Percentiles rank a stretch among this genome's conserved stretches.
These are phyloP conservation scores for Tieghemiomyces parasiticus DNA, from an alignment of 192 early-diverging fungal genomes.

Conservation along the genomic window DNA sequence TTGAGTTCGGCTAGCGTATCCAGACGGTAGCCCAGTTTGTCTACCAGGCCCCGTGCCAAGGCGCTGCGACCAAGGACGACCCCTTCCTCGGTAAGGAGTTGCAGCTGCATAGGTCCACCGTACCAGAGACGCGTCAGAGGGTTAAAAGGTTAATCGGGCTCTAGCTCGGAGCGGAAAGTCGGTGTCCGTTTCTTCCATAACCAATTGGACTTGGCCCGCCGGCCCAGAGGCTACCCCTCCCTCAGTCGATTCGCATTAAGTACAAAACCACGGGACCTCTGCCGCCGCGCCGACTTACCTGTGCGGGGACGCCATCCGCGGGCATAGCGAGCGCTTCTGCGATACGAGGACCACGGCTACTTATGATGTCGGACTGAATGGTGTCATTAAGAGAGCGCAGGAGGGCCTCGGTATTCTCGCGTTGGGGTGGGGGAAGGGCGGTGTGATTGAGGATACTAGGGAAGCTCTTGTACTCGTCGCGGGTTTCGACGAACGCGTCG, in stretches of 20 bases:
- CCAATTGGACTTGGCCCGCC: too few relatives aligned
- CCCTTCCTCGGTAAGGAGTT: slow-evolving; percentile 40
- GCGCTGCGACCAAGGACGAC: slow-evolving; percentile 35
- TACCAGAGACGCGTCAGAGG: too few relatives aligned
- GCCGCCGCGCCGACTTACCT: slow-evolving; percentile 27
- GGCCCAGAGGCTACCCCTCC: too few relatives aligned
- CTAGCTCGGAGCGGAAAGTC: too few relatives aligned
- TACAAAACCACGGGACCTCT: too few relatives aligned
- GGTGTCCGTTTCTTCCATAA: too few relatives aligned
- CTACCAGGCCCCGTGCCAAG: slow-evolving; percentile 33
- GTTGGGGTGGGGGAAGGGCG: slow-evolving; percentile 31
- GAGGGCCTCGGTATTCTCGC: slow-evolving; percentile 36
- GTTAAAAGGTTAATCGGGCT: too few relatives aligned
- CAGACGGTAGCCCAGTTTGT: slow-evolving; percentile 31
- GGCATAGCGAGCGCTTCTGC: neutral
- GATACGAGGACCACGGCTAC: slow-evolving; percentile 16
- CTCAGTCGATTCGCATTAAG: too few relatives aligned
- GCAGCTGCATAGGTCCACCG: too few relatives aligned
- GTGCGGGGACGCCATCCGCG: slow-evolving; percentile 12
- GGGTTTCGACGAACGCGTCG: slow-evolving; percentile 28
- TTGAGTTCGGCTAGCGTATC: slow-evolving; percentile 24
- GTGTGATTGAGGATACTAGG: slow-evolving; percentile 32
- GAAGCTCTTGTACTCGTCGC: slow-evolving; percentile 46
- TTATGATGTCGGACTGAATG: slow-evolving; percentile 33
- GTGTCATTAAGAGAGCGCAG: slow-evolving; percentile 37